These are phyloP conservation scores for Trichoderma lentiforme DNA, from an alignment of 2,329 filamentous ascomycete species.

Conservation along the genomic window DNA sequence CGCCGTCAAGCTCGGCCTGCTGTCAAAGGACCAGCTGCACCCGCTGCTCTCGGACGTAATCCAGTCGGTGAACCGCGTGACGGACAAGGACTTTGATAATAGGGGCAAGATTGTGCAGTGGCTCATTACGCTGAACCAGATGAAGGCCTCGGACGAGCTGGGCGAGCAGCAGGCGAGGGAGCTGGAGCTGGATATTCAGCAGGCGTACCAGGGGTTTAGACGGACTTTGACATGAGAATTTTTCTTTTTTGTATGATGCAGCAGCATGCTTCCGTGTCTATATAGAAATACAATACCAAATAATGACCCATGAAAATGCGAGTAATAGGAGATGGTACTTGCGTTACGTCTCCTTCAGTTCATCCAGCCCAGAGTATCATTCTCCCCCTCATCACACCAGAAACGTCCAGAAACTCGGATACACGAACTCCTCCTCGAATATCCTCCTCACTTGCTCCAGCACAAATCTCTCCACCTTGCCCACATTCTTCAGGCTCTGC, in stretches of 20 bases:
- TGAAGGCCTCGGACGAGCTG: constrained; percentile 91
- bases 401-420: constrained; percentile 98
- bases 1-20: constrained; percentile 83
- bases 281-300: neutral
- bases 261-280: neutral
- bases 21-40: constrained; percentile 95
- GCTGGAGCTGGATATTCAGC: constrained; percentile 87
- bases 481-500: constrained; percentile 95
- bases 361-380: neutral
- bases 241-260: neutral
- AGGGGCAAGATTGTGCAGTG: constrained; percentile 97
- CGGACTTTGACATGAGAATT: constrained; percentile 58
- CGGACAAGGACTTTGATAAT: constrained; percentile 89
- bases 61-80: constrained; percentile 95
- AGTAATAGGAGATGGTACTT: neutral
- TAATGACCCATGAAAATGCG: neutral
- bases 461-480: constrained; percentile 97
- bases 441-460: constrained; percentile 94
- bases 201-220: constrained; percentile 93
- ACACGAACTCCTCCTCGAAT: constrained; percentile 98
- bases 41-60: constrained; percentile 93
- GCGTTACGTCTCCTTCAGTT: neutral
- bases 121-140: constrained; percentile 95
- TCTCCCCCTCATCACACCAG: constrained; percentile 58
- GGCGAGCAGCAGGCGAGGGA: constrained; percentile 84